Conservation (phyloP, 805 yeast genomes). For the Cyberlindnera mycetangii region DNA sequence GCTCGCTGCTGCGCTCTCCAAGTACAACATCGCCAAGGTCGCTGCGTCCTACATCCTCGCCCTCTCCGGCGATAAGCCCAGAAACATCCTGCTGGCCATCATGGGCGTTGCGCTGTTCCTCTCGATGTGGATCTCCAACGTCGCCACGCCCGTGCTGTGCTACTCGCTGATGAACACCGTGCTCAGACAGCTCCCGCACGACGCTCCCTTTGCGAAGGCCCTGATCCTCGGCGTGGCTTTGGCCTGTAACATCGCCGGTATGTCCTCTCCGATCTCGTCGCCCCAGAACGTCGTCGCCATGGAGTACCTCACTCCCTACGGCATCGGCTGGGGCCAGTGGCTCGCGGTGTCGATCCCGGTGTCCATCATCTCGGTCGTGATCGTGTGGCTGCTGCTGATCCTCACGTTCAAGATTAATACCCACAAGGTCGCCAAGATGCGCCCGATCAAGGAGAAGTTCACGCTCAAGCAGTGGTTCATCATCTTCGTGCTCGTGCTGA, state of each 20-base stretch:
- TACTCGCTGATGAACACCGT: conserved; percentile 85
- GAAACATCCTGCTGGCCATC: conserved; percentile 67
- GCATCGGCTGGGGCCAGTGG: conserved; percentile 85
- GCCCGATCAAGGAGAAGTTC: conserved; percentile 60
- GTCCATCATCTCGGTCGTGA: conserved; percentile 53
- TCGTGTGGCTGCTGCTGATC: conserved; percentile 68
- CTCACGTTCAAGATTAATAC: conserved; percentile 50
- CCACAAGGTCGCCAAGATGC: conserved; percentile 44
- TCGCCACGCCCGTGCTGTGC: conserved; percentile 93
- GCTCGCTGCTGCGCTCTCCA: conserved; percentile 88
- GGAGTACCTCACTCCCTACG: conserved; percentile 68
- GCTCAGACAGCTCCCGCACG: conserved; percentile 70
- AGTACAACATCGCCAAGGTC: conserved; percentile 85
- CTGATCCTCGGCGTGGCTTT: conserved; percentile 87
- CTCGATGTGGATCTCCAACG: conserved; percentile 95
- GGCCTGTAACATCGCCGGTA: conserved; percentile 91
- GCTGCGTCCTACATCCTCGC: conserved; percentile 81
- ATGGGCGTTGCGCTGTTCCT: conserved; percentile 84
- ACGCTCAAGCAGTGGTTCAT: conserved; percentile 73
- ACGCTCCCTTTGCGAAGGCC: conserved; percentile 75
- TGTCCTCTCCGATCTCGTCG: conserved; percentile 95
- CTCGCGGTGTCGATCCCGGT: conserved; percentile 86
- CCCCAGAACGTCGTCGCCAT: conserved; percentile 94
- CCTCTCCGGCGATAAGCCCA: conserved; percentile 79
- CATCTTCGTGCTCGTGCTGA: conserved; percentile 59